Base-by-base conservation (phyloP, 2,329 filamentous ascomycete species). In the Ophiostoma ips region DNA sequence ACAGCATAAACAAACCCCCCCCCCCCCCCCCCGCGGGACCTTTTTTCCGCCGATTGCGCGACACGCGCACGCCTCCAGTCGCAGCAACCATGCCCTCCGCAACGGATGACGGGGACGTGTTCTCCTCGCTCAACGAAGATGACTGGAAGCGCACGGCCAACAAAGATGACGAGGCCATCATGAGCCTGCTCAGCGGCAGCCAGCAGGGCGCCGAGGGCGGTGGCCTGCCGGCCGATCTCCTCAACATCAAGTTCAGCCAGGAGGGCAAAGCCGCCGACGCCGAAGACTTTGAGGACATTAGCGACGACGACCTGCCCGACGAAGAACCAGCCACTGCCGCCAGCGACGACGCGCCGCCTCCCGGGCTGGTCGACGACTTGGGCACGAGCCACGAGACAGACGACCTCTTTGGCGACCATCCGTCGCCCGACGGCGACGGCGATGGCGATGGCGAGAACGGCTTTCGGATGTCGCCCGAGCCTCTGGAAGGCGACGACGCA, bases 251-350 rank as follows among this genome's bases (percentile, higher is more conserved):
- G 21, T 75, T 82, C 55, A 79, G 81, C 56, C 72, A 79, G 56
- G 71, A 72, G 7, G 84, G 87, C 63, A 98, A 98, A 66, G 90
- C 88, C 50, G 88, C 88, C 53, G 86, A 96, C 66, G 92, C 92
- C 37, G 69, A 92, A 55, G 92, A 98, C 62, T 98, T 74, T 40
- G 71, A 92, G 54, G 90, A 98, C 62, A 96, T 76, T 59, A 89
- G 96, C 55, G 90, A 96, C 62, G 88, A 94, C 61, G 89, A 95
- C 55, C 73, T 95, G 8, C 84, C 87, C 11, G 87, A 92, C 7
- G 87, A 92, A 55, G 81, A 86, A 53, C 76, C 81, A 50, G 66
- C 54, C 15, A 38, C 50, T 3, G 50, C 48, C 30, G 62, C 48
- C 15, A 71, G 68, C 13, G 62, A 67, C 44, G 71, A 77, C 50